Evolutionary conservation across 768 basidiomycete genomes (phyloP), one percentile per base, ranked within the genome.

Genomic region (Hygrocybe punicea): DNA sequence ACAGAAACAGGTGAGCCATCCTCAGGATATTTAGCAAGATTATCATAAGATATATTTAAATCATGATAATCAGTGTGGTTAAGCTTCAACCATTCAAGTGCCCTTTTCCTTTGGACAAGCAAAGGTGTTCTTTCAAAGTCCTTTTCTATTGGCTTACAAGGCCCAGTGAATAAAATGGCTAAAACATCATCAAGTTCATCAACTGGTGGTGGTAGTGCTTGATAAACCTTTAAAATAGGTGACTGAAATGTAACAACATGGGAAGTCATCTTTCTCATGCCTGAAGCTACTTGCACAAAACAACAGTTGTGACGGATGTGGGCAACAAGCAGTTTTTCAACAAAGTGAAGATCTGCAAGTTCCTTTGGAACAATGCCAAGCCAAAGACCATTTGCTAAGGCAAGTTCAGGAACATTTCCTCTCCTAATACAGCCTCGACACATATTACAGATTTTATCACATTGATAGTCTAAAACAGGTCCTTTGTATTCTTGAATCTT

Each of bases 51-150:
- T 37, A 75, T 69, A 5, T 61, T 55, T 1, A 75, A 6, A 56
- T 74, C 68, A 21, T 44, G 25, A 55, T 75, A 75, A 51, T 66
- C 69, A 2, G 39, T 6, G 54, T 76, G 71, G 51, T 74, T 76
- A 2, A 69, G 56, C 19, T 63, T 68, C 1, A 76, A 57, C 73
- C 73, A 76, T 19, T 71, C 60, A 0, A 76, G 45, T 0, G 75
- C 73, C 2, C 51, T n/a, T 3, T 64, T 57, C 4, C 62, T 16
- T 6, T 70, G 45, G 0, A 77, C 74, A 2, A 74, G 55, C 19
- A 76, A 62, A 0, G 75, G 68, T 7, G 65, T 56, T 1, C 67
- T 59, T 19, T 62, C 51, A 21, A 68, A 64, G 13, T 74, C 71
- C 11, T 66, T 51, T 11, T 58, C 25, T 8, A 64, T 66, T 1